Evolutionary conservation across 306 rosid genomes (phyloP), one percentile per base, ranked within the genome.

Genomic region (Vigna nakashimae): DNA sequence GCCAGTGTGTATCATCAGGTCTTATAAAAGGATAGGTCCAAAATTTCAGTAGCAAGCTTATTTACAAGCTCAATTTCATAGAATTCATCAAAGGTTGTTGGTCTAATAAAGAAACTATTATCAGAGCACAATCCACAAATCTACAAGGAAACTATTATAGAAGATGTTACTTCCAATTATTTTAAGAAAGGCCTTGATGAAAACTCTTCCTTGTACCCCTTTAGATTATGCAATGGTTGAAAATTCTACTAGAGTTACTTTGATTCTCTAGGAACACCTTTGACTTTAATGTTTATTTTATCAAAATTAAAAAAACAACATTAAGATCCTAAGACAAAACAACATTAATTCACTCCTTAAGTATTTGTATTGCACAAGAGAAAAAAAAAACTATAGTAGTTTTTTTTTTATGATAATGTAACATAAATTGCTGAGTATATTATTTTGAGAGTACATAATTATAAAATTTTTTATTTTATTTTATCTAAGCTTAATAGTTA

Each of bases 101-200:
- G 88, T 67, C 92, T 88, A 4, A 86, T 90, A 13, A 77, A 88
- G 42, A 87, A 88, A 56, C 38, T 88, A 46, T 24, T 82, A 73
- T 86, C 86, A 2, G 88, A 86, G 71, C 70, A 86, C 6, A 77
- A 85, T 24, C 86, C 87, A n/a, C 80, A 84, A 9, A 64, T 64
- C 9, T 90, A 84, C 17, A 75, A 70, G 78, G 86, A 75, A 11
- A 55, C 51, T 7, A 82, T 80, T 0, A 2, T 74, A 4, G 52
- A 40, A 22, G 90, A 83, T 0, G 83, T 67, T 32, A 3, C 42
- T 6, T 4, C 32, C 15, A 50, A 72, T 32, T 65, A 46, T 69
- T 20, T 1, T 34, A 9, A 58, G 4, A 76, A 82, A 62, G 84
- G 86, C 6, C 69, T 82, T 14, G 88, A 78, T 13, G 82, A 86